Base-by-base conservation (phyloP, 129 eudicot species). In the Lonicera japonica region DNA sequence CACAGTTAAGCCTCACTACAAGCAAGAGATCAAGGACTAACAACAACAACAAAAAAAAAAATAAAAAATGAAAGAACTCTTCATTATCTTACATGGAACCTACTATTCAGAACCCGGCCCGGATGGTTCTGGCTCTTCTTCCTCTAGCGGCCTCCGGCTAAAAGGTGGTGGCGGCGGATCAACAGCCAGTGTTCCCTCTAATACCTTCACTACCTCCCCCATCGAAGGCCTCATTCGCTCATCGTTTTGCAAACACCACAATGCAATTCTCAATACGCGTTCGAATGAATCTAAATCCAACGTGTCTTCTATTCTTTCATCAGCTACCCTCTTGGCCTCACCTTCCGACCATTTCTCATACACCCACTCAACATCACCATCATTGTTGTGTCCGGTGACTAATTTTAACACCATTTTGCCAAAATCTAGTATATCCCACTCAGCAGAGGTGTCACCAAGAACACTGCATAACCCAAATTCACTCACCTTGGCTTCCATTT, bases 181-280 rank as follows among this genome's bases (percentile, higher is more conserved):
- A 41, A 86, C 89, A 1, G 70, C 54, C 75, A 79, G 45, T 1
- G 81, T 71, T 13, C 95, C 85, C 72, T 86, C 88, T 66, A 86
- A 60, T 47, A 86, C 95, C 16, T 86, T 79, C 66, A 86, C 79
- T 54, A 86, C 72, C 85, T 86, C 95, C 19, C 86, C 95, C 83
- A 86, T 86, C 18, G 89, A 20, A 36, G 95, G 95, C 63, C 95
- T 74, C 82, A 79, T 73, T 47, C 88, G 60, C 56, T 73, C 86
- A 61, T 86, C 82, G 4, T 56, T 51, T 41, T 86, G 95, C 58
- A 86, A 75, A 66, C 86, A 86, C 95, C 88, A 82, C 58, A 82
- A 82, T 63, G 83, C 81, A n/a, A 82, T 83, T 34, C 95, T 73
- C 79, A 82, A 25, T 4, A 72, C 67, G 0, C 88, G 81, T 63